Evolutionary conservation across 768 basidiomycete genomes (phyloP).

Genomic region (Amylocystis lapponica): DNA sequence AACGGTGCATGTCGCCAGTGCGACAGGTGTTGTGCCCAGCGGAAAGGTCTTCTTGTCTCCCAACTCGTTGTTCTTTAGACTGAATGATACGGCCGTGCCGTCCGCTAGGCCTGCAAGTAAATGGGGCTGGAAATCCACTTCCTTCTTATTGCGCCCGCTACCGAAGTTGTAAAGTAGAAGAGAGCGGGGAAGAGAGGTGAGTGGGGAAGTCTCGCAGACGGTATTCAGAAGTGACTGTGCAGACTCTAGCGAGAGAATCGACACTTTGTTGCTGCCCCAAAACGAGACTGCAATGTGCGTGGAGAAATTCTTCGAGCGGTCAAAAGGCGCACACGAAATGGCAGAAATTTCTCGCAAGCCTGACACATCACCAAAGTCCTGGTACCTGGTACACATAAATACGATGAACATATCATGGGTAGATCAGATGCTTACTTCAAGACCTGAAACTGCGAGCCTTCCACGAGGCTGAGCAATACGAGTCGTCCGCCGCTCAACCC

Average conservation of each 20-base stretch:
- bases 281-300: conserved; percentile 58
- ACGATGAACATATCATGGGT: background rate
- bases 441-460: conserved; percentile 30
- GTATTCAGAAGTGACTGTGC: conserved; percentile 14
- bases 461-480: conserved; percentile 42
- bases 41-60: conserved; percentile 53
- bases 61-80: conserved; percentile 27
- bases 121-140: conserved; percentile 39
- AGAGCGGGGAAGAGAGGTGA: conserved; percentile 42
- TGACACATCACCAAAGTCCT: conserved; percentile 10
- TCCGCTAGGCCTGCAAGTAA: conserved; percentile 73
- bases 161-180: conserved; percentile 58
- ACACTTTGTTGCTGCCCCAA: conserved; percentile 65
- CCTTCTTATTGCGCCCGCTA: conserved; percentile 27
- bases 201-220: conserved; percentile 30
- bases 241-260: conserved; percentile 42
- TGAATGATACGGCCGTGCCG: conserved; percentile 61
- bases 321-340: conserved; percentile 56
- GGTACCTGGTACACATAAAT: conserved; percentile 4
- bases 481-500: conserved; percentile 52
- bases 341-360: conserved; percentile 56
- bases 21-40: conserved; percentile 64
- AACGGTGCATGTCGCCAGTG: conserved; percentile 48
- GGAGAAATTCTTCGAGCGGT: conserved; percentile 41
- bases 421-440: conserved; percentile 23